A percentile compares a stretch with the other conserved stretches of the same genome.
phyloP scores from a whole-genome alignment of 768 basidiomycete genomes.

The Pisolithus microcarpus region DNA sequence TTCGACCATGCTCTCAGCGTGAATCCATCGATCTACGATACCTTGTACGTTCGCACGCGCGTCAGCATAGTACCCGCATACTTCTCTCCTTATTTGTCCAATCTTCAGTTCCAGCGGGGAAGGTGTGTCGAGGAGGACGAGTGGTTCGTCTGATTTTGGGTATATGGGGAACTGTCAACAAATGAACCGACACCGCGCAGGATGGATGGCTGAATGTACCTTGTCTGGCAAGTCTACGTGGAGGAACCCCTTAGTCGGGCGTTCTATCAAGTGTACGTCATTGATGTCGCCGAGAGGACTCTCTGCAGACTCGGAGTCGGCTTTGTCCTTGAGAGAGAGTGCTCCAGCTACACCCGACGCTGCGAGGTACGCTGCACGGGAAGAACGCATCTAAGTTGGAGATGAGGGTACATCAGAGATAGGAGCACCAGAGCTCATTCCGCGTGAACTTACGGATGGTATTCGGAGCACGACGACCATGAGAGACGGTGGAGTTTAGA shows the following conservation, averaged over 20 bases:
- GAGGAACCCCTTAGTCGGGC: conserved; percentile 9
- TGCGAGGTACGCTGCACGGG: too few relatives aligned
- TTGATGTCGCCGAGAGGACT: too few relatives aligned
- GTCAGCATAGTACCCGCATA: conserved; percentile 47
- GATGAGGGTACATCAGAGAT: too few relatives aligned
- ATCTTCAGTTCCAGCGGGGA: conserved; percentile 75
- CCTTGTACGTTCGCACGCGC: conserved; percentile 64
- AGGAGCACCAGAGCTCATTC: too few relatives aligned
- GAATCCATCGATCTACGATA: conserved; percentile 77
- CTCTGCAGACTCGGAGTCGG: too few relatives aligned
- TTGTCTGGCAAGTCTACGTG: conserved; percentile 18
- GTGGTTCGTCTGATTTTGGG: conserved; percentile 48
- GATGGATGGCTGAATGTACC: conserved; percentile 4
- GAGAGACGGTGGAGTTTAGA: too few relatives aligned
- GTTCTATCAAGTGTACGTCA: neutral
- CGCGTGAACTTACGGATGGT: too few relatives aligned
- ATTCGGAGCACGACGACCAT: too few relatives aligned
- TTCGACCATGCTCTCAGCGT: conserved; percentile 78
- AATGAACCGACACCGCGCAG: neutral
- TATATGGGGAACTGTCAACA: conserved; percentile 77
- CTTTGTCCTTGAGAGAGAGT: too few relatives aligned
- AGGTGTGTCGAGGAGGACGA: conserved; percentile 67
- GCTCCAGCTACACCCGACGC: too few relatives aligned
- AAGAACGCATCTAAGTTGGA: too few relatives aligned
- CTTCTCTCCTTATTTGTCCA: conserved; percentile 55